phyloP scores from a whole-genome alignment of 78 protist genomes.

The Capsaspora owczarzaki region DNA sequence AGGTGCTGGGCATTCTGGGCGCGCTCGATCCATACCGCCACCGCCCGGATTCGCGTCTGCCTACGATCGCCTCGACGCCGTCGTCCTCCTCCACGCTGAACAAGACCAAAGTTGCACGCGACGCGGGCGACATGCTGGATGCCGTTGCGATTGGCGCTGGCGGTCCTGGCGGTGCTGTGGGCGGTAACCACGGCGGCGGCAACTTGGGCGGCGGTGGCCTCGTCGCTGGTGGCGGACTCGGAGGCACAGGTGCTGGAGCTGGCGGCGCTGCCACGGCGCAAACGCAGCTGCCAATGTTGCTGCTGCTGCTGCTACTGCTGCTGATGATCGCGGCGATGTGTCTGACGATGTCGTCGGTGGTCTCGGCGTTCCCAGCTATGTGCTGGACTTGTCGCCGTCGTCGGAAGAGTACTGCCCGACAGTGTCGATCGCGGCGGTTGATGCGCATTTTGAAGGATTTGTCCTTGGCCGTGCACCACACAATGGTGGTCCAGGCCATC shows the following conservation, averaged over 20 bases:
- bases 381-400: constrained; percentile 60
- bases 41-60: constrained; percentile 11
- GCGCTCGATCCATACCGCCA: constrained; percentile 92
- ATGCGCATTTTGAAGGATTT: constrained; percentile 75
- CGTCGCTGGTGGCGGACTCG: too few relatives aligned
- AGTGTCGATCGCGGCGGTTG: constrained; percentile 67
- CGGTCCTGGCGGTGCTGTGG: too few relatives aligned
- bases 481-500: constrained; percentile 53
- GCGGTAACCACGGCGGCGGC: neutral
- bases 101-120: neutral
- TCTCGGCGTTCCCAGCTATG: neutral
- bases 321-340: neutral
- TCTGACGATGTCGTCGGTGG: neutral
- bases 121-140: neutral
- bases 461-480: constrained; percentile 48
- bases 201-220: too few relatives aligned
- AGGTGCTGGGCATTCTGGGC: constrained; percentile 90
- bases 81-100: neutral
- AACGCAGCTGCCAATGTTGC: too few relatives aligned
- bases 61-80: too few relatives aligned
- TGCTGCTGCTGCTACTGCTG: too few relatives aligned
- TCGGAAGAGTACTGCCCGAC: constrained; percentile 79
- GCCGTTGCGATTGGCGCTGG: neutral
- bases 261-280: neutral
- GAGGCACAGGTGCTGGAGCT: too few relatives aligned